Evolutionary conservation across 2,329 filamentous ascomycete species (phyloP).

Genomic region (Cryoendolithus antarcticus): DNA sequence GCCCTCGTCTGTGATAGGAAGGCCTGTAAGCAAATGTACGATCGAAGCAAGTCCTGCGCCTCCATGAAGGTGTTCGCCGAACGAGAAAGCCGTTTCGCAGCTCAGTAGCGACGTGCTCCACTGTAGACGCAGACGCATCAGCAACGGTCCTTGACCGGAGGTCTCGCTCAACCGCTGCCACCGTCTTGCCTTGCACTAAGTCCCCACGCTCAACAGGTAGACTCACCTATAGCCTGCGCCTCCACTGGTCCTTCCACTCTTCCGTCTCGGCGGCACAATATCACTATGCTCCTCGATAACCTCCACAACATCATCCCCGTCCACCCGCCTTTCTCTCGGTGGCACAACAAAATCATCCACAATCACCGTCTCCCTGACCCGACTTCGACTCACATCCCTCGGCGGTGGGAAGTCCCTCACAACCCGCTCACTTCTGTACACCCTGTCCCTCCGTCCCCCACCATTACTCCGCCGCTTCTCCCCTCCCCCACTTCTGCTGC

Average conservation of each 20-base stretch:
- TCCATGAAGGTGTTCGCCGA: too few species aligned
- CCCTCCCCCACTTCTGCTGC: neutral
- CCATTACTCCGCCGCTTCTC: conserved; percentile 16
- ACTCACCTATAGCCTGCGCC: conserved; percentile 40
- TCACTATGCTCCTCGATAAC: conserved; percentile 45
- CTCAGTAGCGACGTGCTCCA: too few species aligned
- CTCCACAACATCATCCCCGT: conserved; percentile 43
- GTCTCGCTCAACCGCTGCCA: too few species aligned
- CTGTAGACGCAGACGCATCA: too few species aligned
- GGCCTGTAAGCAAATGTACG: too few species aligned
- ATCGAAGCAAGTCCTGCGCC: too few species aligned
- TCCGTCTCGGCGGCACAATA: conserved; percentile 26
- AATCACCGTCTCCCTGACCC: conserved; percentile 25
- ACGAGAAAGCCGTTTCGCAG: too few species aligned
- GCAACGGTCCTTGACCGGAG: too few species aligned
- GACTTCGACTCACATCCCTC: conserved; percentile 14
- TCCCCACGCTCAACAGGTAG: neutral
- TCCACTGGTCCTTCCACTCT: conserved; percentile 27
- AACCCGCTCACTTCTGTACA: conserved; percentile 23
- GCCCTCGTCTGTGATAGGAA: too few species aligned
- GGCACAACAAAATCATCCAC: conserved; percentile 27
- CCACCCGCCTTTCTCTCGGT: conserved; percentile 26
- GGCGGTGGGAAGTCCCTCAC: conserved; percentile 18
- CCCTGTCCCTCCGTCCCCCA: conserved; percentile 16
- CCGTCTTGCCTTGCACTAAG: too few species aligned